Conservation (phyloP, 306 rosid species). For the Fagus sylvatica region DNA sequence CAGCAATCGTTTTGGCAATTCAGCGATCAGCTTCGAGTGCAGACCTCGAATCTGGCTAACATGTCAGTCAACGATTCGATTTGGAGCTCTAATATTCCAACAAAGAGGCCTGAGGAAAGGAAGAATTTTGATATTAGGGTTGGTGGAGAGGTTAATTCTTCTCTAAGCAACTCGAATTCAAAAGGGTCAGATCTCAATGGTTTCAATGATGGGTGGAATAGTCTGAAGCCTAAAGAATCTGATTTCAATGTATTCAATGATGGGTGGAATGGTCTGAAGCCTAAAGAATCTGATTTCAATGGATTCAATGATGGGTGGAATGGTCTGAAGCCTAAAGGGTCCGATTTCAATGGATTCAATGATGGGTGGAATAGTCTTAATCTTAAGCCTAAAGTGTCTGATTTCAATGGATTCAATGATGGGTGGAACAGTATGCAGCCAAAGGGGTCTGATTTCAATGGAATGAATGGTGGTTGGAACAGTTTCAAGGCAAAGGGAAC, state of each 20-base stretch:
- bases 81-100: conserved; percentile 61
- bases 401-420: background rate
- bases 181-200: conserved; percentile 47
- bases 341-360: conserved; percentile 12
- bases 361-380: conserved; percentile 12
- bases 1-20: conserved; percentile 81
- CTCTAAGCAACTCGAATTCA: conserved; percentile 21
- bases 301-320: conserved; percentile 37
- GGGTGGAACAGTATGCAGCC: conserved; percentile 27
- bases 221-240: background rate
- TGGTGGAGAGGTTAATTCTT: conserved; percentile 66
- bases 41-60: conserved; percentile 53
- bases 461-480: conserved; percentile 33
- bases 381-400: background rate
- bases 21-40: conserved; percentile 80
- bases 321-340: conserved; percentile 19
- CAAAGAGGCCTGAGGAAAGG: conserved; percentile 58
- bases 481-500: conserved; percentile 23
- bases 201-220: conserved; percentile 14
- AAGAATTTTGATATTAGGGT: conserved; percentile 77
- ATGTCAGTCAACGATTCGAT: conserved; percentile 78
- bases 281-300: conserved; percentile 23
- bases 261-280: conserved; percentile 26
- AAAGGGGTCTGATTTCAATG: conserved; percentile 33
- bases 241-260: conserved; percentile 8